Evolutionary conservation across 352 stramenopile genomes (phyloP).

Genomic region (Pythium volutum): DNA sequence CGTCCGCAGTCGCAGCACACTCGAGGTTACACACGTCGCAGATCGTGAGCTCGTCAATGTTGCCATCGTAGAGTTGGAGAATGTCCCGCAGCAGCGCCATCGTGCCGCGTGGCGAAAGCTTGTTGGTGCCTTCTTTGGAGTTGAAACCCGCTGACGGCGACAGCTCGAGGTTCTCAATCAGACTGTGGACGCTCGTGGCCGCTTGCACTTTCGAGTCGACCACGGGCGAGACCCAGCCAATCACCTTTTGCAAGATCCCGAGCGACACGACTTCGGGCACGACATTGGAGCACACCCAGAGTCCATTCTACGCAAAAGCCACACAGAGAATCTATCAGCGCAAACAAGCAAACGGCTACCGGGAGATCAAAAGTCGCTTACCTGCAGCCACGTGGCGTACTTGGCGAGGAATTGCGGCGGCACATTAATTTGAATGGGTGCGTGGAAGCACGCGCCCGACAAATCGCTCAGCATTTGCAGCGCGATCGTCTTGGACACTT

Average conservation of each 20-base stretch:
- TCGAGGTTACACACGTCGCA: constrained; percentile 21
- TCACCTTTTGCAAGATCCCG: constrained; percentile 21
- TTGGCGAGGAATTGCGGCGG: constrained; percentile 13
- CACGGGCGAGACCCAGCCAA: constrained; percentile 4
- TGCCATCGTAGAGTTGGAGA: constrained; percentile 11
- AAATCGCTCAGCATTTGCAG: constrained; percentile 28
- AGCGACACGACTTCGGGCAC: constrained; percentile 19
- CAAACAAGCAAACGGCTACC: not conserved
- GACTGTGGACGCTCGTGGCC: constrained; percentile 13
- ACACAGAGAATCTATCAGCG: not conserved
- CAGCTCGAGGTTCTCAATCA: constrained; percentile 20
- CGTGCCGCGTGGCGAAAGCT: constrained; percentile 17
- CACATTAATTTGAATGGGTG: constrained; percentile 22
- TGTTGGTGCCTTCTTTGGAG: constrained; percentile 5
- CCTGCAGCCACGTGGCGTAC: constrained; percentile 20
- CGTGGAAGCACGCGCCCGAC: constrained; percentile 28
- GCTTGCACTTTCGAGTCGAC: constrained; percentile 7
- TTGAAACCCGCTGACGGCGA: constrained; percentile 4
- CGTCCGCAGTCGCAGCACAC: constrained; percentile 18
- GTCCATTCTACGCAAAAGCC: constrained; percentile 15
- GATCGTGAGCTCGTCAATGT: constrained; percentile 27
- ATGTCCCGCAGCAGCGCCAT: constrained; percentile 25
- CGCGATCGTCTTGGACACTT: not conserved
- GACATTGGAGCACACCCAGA: constrained; percentile 21
- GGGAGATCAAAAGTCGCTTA: not conserved